Conservation (phyloP, 2,329 filamentous ascomycete species). For the Ramichloridium luteum region DNA sequence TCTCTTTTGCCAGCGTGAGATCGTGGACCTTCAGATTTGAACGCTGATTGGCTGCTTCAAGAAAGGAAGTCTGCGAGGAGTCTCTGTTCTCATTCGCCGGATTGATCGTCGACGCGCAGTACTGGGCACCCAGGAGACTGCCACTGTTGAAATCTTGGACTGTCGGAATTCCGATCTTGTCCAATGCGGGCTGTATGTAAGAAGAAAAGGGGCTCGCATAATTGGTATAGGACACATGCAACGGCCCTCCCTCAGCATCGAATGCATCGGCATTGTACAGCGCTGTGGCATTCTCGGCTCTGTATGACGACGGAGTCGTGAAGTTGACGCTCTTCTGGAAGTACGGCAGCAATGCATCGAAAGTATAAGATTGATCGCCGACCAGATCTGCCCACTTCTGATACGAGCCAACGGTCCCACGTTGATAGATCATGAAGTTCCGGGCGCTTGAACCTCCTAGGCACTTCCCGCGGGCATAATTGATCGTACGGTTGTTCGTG, state of each 20-base stretch:
- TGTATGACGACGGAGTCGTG: constrained; percentile 5
- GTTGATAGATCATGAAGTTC: constrained; percentile 26
- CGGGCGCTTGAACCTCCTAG: constrained; percentile 29
- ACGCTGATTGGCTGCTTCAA: constrained; percentile 31
- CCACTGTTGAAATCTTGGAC: constrained; percentile 34
- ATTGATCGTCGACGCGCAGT: constrained; percentile 33
- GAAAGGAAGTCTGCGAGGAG: constrained; percentile 38
- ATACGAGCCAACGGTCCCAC: constrained; percentile 5
- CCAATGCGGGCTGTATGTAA: constrained; percentile 27
- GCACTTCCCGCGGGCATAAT: constrained; percentile 22
- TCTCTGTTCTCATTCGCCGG: constrained; percentile 27
- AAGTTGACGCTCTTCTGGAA: constrained; percentile 11
- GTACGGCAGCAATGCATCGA: constrained; percentile 21
- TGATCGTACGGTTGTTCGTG: constrained; percentile 9
- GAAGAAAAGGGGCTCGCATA: constrained; percentile 6
- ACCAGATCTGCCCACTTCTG: constrained; percentile 27
- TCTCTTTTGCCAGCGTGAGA: constrained; percentile 30
- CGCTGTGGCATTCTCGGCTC: constrained; percentile 6
- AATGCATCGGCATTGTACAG: constrained; percentile 5
- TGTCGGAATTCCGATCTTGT: constrained; percentile 25
- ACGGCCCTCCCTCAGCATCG: constrained; percentile 8
- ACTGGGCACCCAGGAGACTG: constrained; percentile 31
- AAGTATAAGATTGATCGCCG: constrained; percentile 29
- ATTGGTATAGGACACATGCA: constrained; percentile 8
- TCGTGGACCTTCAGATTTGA: constrained; percentile 33